These are phyloP conservation scores for Solanum dulcamara DNA, from an alignment of 257 asterid species.

Conservation along the genomic window DNA sequence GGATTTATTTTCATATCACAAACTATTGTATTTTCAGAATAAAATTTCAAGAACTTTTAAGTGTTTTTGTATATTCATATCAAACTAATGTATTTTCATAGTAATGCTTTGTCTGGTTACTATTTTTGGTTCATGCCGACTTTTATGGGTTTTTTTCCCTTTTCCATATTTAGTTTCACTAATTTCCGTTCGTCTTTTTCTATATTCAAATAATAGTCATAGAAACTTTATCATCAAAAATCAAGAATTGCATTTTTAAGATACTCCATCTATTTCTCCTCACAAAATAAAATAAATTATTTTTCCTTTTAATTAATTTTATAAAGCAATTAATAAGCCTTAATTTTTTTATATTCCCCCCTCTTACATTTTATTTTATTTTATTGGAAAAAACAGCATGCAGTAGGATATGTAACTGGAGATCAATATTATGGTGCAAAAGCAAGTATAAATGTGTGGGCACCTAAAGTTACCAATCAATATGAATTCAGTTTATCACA, in stretches of 20 bases:
- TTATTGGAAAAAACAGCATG: slow-evolving; percentile 40
- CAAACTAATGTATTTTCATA: no score
- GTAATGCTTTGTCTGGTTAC: slow-evolving; percentile 6
- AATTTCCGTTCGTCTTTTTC: neutral
- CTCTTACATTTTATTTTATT: neutral
- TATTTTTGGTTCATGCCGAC: slow-evolving; percentile 1
- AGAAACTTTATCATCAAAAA: neutral
- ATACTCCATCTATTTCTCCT: neutral
- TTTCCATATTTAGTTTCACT: neutral
- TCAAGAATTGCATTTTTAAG: neutral
- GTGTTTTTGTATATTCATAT: no score
- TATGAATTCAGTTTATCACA: slow-evolving; percentile 85
- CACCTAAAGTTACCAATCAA: slow-evolving; percentile 51
- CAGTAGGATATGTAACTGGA: slow-evolving; percentile 87
- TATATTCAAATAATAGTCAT: neutral
- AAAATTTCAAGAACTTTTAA: neutral
- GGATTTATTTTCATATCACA: neutral
- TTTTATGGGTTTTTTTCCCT: neutral
- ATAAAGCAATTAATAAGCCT: neutral
- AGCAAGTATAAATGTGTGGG: slow-evolving; percentile 88
- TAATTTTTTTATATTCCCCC: neutral
- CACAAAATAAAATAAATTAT: neutral
- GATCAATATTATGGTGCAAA: slow-evolving; percentile 76
- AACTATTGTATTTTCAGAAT: neutral
- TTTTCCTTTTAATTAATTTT: neutral